Conservation (phyloP, 1,284 basidiomycete genomes). For the Cryptococcus wingfieldii region DNA sequence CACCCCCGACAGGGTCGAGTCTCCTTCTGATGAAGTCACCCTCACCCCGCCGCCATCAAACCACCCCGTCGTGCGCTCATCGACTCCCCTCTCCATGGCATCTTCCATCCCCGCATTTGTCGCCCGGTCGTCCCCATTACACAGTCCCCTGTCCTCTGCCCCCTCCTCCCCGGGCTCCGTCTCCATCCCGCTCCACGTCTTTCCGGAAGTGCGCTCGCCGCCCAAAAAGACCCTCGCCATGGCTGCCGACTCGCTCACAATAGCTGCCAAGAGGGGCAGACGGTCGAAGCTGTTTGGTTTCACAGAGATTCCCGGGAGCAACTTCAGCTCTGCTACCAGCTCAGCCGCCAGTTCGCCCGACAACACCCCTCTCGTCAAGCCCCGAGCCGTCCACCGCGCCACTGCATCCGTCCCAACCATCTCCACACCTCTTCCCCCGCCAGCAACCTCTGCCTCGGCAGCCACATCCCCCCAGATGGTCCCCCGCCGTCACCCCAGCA, state of each 20-base stretch:
- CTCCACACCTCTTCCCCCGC: neutral
- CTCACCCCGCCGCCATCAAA: neutral
- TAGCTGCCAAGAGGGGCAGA: conserved; percentile 28
- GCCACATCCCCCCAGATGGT: conserved; percentile 10
- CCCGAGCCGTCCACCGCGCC: neutral
- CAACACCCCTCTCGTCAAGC: conserved; percentile 7
- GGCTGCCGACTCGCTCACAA: conserved; percentile 25
- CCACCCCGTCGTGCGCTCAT: neutral
- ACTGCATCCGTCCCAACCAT: too few species aligned
- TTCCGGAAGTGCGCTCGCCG: conserved; percentile 45
- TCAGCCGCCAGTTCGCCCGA: conserved; percentile 28
- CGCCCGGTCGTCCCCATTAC: conserved; percentile 5
- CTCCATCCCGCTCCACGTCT: conserved; percentile 32
- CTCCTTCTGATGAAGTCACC: conserved; percentile 11
- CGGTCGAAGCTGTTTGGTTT: conserved; percentile 47
- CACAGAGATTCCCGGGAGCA: conserved; percentile 36
- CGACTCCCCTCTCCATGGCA: neutral
- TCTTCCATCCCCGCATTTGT: neutral
- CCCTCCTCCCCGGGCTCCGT: conserved; percentile 3
- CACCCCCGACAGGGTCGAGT: conserved; percentile 28
- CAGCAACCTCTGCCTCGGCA: neutral
- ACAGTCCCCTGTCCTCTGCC: conserved; percentile 7
- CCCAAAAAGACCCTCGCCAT: conserved; percentile 30
- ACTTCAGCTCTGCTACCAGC: conserved; percentile 21
- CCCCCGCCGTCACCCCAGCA: conserved; percentile 35